These are phyloP conservation scores for Tuctoria greenei DNA, from an alignment of 176 grass and related monocot genomes.

Conservation along the genomic window DNA sequence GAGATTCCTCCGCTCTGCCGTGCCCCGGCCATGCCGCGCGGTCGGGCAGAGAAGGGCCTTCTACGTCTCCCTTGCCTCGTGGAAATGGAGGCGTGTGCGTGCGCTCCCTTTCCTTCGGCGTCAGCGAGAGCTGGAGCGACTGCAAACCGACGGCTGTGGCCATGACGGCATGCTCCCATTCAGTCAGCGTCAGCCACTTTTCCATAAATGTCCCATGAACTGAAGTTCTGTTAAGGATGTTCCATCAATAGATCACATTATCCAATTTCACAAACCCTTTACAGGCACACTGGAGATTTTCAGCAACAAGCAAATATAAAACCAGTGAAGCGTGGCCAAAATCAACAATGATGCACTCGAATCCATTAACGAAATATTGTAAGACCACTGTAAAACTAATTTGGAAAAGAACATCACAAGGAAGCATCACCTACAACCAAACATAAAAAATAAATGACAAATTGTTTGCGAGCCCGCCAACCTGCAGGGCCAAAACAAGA, in stretches of 20 bases:
- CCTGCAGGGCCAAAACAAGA: not conserved
- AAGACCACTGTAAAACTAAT: not conserved
- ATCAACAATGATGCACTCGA: not conserved
- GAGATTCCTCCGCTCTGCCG: slow-evolving; percentile 32
- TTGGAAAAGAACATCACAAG: not conserved
- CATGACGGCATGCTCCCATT: not conserved
- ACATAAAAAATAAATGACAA: not conserved
- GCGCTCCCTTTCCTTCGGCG: too few relatives aligned
- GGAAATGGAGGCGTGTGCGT: not conserved
- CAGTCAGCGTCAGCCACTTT: not conserved
- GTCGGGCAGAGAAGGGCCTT: not conserved
- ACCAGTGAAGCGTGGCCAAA: not conserved
- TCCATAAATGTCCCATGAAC: not conserved
- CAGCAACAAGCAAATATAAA: not conserved
- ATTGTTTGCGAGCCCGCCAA: not conserved
- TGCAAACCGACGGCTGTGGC: not conserved
- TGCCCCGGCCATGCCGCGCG: slow-evolving; percentile 16
- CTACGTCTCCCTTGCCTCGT: not conserved
- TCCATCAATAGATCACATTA: not conserved
- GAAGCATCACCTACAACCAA: not conserved
- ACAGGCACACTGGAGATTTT: not conserved
- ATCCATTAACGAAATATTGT: not conserved
- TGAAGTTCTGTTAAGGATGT: not conserved
- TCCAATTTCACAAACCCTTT: not conserved
- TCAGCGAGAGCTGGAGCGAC: not conserved